phyloP scores from a whole-genome alignment of 768 basidiomycete genomes.

The Arthromyces matolae region DNA sequence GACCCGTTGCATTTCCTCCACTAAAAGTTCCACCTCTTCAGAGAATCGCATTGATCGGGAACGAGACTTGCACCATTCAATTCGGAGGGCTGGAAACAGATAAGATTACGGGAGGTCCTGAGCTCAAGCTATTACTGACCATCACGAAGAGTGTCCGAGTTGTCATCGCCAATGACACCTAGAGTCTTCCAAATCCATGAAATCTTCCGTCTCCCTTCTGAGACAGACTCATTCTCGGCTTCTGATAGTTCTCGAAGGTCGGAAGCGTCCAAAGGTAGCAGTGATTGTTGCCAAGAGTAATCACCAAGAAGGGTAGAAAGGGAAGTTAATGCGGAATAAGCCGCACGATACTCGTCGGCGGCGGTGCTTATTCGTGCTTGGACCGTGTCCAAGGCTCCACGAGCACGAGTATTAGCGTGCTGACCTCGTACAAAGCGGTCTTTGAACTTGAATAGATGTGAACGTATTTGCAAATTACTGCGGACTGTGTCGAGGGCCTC shows the following conservation, averaged over 20 bases:
- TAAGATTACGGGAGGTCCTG: not conserved
- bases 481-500: slow-evolving; percentile 9
- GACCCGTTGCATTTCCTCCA: slow-evolving; percentile 22
- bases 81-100: slow-evolving; percentile 14
- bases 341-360: too few species aligned
- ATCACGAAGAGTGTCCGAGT: not conserved
- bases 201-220: slow-evolving; percentile 6
- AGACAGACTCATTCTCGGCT: not conserved
- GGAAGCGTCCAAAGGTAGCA: not conserved
- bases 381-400: slow-evolving; percentile 5
- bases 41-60: slow-evolving; percentile 17
- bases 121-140: not conserved
- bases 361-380: too few species aligned
- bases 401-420: slow-evolving; percentile 7
- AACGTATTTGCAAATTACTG: slow-evolving; percentile 2
- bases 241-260: slow-evolving; percentile 13
- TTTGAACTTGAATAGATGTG: slow-evolving; percentile 11
- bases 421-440: slow-evolving; percentile 11
- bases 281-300: slow-evolving; percentile 6
- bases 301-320: too few species aligned
- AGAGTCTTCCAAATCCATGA: slow-evolving; percentile 14
- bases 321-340: too few species aligned
- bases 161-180: not conserved
- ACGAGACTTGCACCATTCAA: slow-evolving; percentile 23
- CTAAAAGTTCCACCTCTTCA: slow-evolving; percentile 21